A percentile compares a stretch with the other conserved stretches of the same genome.
phyloP scores from a whole-genome alignment of 495 filamentous ascomycete genomes.

The Penicillium riverlandense region DNA sequence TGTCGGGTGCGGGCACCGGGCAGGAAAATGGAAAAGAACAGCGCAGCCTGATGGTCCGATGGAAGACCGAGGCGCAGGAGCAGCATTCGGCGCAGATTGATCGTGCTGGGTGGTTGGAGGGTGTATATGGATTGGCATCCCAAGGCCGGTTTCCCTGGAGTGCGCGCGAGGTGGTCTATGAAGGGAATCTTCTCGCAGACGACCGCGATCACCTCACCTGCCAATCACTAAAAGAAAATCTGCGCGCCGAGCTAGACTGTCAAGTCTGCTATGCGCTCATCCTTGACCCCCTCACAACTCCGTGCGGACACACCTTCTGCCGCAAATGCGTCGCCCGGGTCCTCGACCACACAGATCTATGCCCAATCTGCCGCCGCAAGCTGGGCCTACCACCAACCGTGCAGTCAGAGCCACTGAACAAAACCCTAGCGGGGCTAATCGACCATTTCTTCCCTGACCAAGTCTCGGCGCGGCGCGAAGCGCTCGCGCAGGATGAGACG shows the following conservation, averaged over 20 bases:
- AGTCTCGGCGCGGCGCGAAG: conserved; percentile 48
- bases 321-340: conserved; percentile 66
- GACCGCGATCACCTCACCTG: conserved; percentile 46
- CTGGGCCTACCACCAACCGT: conserved; percentile 55
- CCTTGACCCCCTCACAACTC: conserved; percentile 72
- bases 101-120: conserved; percentile 12
- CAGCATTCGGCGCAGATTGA: not conserved
- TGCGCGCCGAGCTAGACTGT: conserved; percentile 70
- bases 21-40: conserved; percentile 18
- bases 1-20: not conserved
- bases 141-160: conserved; percentile 23
- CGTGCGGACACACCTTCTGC: conserved; percentile 88
- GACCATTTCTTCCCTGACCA: conserved; percentile 59
- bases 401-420: conserved; percentile 51
- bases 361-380: conserved; percentile 68
- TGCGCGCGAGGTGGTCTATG: conserved; percentile 47
- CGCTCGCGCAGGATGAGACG: conserved; percentile 42
- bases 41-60: conserved; percentile 22
- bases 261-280: conserved; percentile 80
- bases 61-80: conserved; percentile 24
- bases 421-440: conserved; percentile 51
- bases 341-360: conserved; percentile 67
- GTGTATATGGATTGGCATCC: conserved; percentile 22
- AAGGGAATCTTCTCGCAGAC: conserved; percentile 14
- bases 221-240: conserved; percentile 49